A percentile compares a stretch with the other conserved stretches of the same genome.
These are phyloP conservation scores for Penstemon newberryi DNA, from an alignment of 257 asterid species.

Conservation along the genomic window DNA sequence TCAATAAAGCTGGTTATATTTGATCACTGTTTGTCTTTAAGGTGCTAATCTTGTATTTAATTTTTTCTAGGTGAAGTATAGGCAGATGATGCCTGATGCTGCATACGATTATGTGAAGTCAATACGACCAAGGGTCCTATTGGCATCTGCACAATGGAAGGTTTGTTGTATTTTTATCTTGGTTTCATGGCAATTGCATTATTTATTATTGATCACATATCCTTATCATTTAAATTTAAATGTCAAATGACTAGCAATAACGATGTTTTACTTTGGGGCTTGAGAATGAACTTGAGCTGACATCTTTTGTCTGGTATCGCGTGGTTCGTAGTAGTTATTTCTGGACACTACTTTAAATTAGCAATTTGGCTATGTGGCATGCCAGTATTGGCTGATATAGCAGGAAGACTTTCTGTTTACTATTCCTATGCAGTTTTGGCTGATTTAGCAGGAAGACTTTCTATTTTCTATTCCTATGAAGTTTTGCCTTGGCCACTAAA, in stretches of 20 bases:
- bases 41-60: not conserved
- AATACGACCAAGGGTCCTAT: conserved; percentile 61
- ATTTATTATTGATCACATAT: not conserved
- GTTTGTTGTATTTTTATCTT: conserved; percentile 28
- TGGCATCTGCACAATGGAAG: conserved; percentile 63
- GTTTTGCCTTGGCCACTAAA: too few species aligned
- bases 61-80: conserved; percentile 48
- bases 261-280: not conserved
- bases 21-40: not conserved
- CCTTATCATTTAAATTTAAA: not conserved
- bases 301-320: not conserved
- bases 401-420: not conserved
- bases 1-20: too few species aligned
- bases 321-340: not conserved
- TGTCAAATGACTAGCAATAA: not conserved
- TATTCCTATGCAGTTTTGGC: not conserved
- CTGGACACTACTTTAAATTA: not conserved
- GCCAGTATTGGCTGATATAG: not conserved
- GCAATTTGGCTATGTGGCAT: not conserved
- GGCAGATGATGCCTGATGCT: conserved; percentile 61
- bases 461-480: too few species aligned
- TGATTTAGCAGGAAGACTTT: too few species aligned
- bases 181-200: not conserved
- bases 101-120: conserved; percentile 66
- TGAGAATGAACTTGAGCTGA: not conserved